A percentile compares a stretch with the other conserved stretches of the same genome.
phyloP scores from a whole-genome alignment of 2,329 filamentous ascomycete genomes.

The Arthrobotrys sphaeroides region DNA sequence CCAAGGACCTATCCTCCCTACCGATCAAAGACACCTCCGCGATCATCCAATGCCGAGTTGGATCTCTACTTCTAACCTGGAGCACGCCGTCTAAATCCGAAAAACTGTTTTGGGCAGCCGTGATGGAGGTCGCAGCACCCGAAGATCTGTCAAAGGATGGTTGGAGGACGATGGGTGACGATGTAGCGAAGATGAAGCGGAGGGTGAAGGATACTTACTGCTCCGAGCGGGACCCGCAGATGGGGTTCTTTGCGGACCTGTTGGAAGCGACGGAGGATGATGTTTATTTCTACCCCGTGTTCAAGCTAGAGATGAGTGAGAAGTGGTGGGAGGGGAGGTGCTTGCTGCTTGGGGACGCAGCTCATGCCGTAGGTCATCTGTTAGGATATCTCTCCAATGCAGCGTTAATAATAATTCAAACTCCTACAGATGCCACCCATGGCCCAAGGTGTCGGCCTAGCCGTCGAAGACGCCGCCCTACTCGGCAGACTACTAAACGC shows the following conservation, averaged over 20 bases:
- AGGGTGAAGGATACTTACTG: conserved; percentile 42
- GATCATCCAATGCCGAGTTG: conserved; percentile 37
- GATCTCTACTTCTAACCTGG: conserved; percentile 37
- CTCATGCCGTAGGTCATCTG: conserved; percentile 65
- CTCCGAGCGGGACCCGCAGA: conserved; percentile 36
- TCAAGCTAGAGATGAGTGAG: conserved; percentile 44
- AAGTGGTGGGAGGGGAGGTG: conserved; percentile 45
- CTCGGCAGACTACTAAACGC: conserved; percentile 20
- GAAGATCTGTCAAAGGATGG: conserved; percentile 37
- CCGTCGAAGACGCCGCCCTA: conserved; percentile 33
- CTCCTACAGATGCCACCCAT: conserved; percentile 38
- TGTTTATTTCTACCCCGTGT: conserved; percentile 42
- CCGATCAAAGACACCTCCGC: conserved; percentile 42
- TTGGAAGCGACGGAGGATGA: conserved; percentile 31
- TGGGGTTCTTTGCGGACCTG: conserved; percentile 44
- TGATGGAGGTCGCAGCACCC: conserved; percentile 35
- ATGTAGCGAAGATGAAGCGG: conserved; percentile 35
- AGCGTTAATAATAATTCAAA: background rate
- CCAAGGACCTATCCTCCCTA: conserved; percentile 3
- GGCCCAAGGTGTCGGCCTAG: conserved; percentile 40
- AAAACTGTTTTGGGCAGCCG: conserved; percentile 39
- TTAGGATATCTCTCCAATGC: background rate
- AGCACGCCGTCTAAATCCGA: conserved; percentile 36
- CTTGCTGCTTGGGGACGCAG: conserved; percentile 68
- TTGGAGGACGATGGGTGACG: conserved; percentile 37